Evolutionary conservation across 352 stramenopile species (phyloP), one percentile per base, ranked within the genome.

Genomic region (Globisporangium camurandrum): DNA sequence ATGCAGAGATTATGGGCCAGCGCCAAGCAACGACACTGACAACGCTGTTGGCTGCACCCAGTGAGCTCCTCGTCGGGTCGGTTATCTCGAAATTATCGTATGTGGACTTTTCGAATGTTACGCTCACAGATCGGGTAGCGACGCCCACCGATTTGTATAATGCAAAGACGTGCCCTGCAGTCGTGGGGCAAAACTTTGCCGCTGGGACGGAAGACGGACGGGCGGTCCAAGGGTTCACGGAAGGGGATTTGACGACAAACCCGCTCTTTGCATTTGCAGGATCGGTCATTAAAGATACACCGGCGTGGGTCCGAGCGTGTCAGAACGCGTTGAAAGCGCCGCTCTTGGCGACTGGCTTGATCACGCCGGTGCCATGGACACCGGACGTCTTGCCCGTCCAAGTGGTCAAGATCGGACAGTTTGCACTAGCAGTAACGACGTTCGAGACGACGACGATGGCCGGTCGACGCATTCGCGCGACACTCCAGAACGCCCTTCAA

Each of bases 391-490:
- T 86, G 31, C 71, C 71, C 2, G 59, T 86, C 2, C 75, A 85
- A 37, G 52, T 84, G 1, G 45, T 82, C 34, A 71, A 76, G 37
- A 53, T 88, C 33, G 76, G 76, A 1, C 67, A 79, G 38, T 67
- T 88, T 27, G 73, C 45, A 8, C 46, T 88, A 17, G 71, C 69
- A 4, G 63, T 76, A 2, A 69, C 71, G 24, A 76, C 66, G 34
- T 86, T 86, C 33, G 75, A 87, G 46, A 66, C 70, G 6, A 66
- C 74, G 12, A 84, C 71, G 1, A 87, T 86, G 75, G 34, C 73
- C n/a, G 75, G 75, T 1, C 56, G 71, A 23, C 62, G 75, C 6
- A 86, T 87, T n/a, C 57, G 66, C 17, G 34, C 50, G 2, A 69
- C 72, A 1, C 39, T 84, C 10, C 61, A 66, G 49, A 50, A 17